A percentile compares a stretch with the other conserved stretches of the same genome.
phyloP scores from a whole-genome alignment of 108 stramenopile genomes.

The Tribonema minus region DNA sequence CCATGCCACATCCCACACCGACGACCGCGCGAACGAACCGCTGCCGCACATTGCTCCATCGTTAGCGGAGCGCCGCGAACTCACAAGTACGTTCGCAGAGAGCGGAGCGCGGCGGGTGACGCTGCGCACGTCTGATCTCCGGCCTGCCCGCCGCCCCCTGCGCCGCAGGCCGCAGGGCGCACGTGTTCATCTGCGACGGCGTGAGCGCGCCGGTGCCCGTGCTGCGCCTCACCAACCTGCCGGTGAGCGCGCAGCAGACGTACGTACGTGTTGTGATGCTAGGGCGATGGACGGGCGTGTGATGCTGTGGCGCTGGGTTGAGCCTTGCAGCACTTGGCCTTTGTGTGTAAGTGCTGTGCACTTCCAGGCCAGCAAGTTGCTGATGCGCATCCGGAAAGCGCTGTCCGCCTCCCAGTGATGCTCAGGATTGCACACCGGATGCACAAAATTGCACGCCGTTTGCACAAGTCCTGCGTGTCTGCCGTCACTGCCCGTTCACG shows the following conservation, averaged over 20 bases:
- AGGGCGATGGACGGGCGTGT: no score
- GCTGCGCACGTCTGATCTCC: no score
- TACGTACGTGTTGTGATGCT: neutral
- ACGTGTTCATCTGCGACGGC: constrained; percentile 60
- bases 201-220: constrained; percentile 55
- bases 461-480: neutral
- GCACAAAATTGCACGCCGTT: no score
- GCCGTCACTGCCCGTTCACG: neutral
- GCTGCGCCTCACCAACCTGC: constrained; percentile 19
- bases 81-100: no score
- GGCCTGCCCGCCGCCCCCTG: constrained; percentile 54
- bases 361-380: neutral
- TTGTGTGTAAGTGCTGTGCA: neutral
- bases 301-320: no score
- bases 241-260: neutral
- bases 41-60: no score
- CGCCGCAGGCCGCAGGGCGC: constrained; percentile 12
- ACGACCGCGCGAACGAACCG: no score
- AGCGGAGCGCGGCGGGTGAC: no score
- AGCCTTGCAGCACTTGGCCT: neutral
- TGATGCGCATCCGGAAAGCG: neutral
- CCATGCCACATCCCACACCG: no score
- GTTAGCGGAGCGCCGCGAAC: no score
- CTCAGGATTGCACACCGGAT: no score
- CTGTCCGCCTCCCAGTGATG: neutral